Percentiles rank a stretch among this genome's conserved stretches.
Conservation (phyloP, 257 asterid genomes). For the Solanum tacnaense region DNA sequence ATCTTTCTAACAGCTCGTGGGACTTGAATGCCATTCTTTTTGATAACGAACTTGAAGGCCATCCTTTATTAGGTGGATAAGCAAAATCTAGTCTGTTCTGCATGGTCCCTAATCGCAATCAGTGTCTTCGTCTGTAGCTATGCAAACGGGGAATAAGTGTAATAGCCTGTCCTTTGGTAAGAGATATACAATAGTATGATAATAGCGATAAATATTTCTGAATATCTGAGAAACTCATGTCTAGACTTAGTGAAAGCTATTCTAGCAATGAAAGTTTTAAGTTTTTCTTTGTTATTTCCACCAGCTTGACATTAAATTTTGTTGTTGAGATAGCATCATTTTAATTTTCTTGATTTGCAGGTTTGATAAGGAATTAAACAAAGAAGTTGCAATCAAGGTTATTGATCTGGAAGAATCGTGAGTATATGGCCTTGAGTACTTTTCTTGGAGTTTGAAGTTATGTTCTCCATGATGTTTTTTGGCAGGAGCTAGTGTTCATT, state of each 20-base stretch:
- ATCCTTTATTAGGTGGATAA: not conserved
- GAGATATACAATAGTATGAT: not conserved
- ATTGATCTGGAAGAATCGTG: constrained; percentile 99
- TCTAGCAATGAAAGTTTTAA: not conserved
- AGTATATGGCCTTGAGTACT: constrained; percentile 23
- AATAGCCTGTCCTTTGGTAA: not conserved
- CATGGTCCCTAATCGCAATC: not conserved
- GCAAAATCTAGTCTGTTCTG: not conserved
- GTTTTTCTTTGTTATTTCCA: not conserved
- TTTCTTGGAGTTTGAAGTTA: not conserved
- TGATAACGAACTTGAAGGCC: not conserved
- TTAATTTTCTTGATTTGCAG: constrained; percentile 39
- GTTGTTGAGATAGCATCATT: not conserved
- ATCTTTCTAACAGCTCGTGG: not conserved
- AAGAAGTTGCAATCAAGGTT: constrained; percentile 94
- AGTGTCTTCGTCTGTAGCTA: not conserved
- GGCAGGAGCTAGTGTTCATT: not conserved
- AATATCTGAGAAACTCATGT: not conserved
- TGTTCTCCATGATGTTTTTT: not conserved
- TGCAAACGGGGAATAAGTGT: not conserved
- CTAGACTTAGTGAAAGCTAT: not conserved
- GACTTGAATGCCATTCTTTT: not conserved
- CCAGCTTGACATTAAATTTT: not conserved
- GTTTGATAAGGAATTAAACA: constrained; percentile 84
- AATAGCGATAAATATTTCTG: not conserved